These are phyloP conservation scores for Camellia lanceoleosa DNA, from an alignment of 148 eudicot species.

Conservation along the genomic window DNA sequence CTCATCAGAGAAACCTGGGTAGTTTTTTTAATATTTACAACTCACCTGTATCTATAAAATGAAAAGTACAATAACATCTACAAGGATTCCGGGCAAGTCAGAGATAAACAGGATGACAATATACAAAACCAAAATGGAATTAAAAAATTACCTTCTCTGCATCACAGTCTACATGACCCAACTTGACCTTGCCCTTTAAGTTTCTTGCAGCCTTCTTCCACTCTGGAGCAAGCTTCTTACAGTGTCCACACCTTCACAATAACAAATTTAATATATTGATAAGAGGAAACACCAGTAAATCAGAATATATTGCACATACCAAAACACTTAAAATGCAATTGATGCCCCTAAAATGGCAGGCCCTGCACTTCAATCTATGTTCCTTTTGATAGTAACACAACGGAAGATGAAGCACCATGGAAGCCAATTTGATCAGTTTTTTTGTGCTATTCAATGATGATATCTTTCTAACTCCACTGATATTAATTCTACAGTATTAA, in stretches of 20 bases:
- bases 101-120: background rate
- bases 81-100: background rate
- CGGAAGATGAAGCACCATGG: background rate
- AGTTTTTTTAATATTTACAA: constrained; percentile 7
- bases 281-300: background rate
- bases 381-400: background rate
- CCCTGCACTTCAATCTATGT: background rate
- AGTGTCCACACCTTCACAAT: constrained; percentile 83
- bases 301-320: background rate
- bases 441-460: background rate
- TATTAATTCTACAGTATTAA: background rate
- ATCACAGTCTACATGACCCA: constrained; percentile 94
- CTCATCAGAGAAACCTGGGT: background rate
- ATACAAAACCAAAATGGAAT: background rate
- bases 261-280: background rate
- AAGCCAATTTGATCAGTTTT: too few relatives aligned
- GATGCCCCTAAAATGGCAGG: background rate
- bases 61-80: background rate
- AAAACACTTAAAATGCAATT: background rate
- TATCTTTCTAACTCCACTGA: background rate
- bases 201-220: constrained; percentile 94
- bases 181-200: constrained; percentile 86
- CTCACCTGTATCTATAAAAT: background rate
- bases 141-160: constrained; percentile 67
- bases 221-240: constrained; percentile 98